Conservation (phyloP, 2,329 filamentous ascomycete genomes). For the Ceratocystis cubensis region DNA sequence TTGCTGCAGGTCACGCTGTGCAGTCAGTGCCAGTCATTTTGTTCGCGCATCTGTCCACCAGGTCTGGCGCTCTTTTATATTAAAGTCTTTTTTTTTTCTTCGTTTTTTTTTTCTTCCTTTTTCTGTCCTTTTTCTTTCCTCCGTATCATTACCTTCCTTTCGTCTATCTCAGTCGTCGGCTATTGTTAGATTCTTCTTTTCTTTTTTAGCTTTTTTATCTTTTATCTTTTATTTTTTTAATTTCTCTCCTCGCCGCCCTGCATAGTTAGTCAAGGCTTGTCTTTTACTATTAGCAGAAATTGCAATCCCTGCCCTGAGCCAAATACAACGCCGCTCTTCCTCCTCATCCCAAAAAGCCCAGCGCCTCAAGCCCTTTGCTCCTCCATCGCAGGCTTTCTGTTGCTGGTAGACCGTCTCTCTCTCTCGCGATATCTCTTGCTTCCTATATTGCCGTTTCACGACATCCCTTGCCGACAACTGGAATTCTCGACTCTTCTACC, state of each 20-base stretch:
- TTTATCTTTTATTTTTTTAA: background rate
- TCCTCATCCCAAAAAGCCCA: background rate
- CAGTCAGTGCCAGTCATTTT: background rate
- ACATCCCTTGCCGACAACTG: background rate
- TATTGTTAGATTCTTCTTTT: slow-evolving; percentile 1
- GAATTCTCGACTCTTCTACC: background rate
- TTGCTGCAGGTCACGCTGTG: background rate
- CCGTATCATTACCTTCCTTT: background rate
- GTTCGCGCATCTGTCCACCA: background rate
- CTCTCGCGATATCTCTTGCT: background rate
- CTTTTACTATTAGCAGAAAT: slow-evolving; percentile 4
- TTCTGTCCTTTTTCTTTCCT: background rate
- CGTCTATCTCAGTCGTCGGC: background rate
- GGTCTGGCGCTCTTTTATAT: background rate
- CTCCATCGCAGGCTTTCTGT: background rate
- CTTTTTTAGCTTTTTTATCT: background rate
- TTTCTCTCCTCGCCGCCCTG: slow-evolving; percentile 8
- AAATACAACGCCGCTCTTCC: background rate
- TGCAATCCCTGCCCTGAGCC: background rate
- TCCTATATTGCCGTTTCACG: background rate
- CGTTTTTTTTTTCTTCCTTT: background rate
- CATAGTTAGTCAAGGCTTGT: background rate
- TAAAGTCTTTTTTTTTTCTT: background rate
- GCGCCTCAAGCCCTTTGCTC: background rate
- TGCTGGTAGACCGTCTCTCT: background rate